Base-by-base conservation (phyloP, 371 early-diverging fungal genomes). In the Gilbertella persicaria region DNA sequence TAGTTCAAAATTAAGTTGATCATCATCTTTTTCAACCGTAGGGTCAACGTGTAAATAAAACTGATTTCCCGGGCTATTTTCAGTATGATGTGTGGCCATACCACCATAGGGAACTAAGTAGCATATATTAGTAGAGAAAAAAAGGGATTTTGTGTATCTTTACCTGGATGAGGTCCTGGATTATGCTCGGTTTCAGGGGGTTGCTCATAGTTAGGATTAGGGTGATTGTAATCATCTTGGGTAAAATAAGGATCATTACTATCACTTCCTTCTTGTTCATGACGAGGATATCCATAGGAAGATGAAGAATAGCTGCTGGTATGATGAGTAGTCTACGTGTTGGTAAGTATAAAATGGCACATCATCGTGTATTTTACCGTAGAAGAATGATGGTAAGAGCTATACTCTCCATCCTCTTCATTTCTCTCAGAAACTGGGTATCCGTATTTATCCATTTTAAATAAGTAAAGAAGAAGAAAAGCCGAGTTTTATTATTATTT, bases 1-100 rank as follows among this genome's bases (percentile, higher is more conserved):
- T 12, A 89, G 71, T 38, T 80, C 66, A 53, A 85, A 84, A 40
- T 76, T 46, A 13, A 33, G 33, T 5, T 64, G 49, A 3, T 55
- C 49, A 12, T 67, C 53, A 3, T 58, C 48, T 17, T 65, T 40
- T 8, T 59, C 39, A 16, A 67, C 53, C 8, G 57, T 46, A 33
- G 75, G 71, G 37, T 75, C 64, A 5, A 73, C 71, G 38, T 74
- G 71, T 39, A 73, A 46, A 35, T 56, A 61, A 30, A 67, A 57
- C 16, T 60, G 48, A 17, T 53, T 58, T 13, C 53, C 64, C n/a
- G 50, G 55, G 5, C 20, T 17, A 7, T 44, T 30, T 28, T 64
- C 51, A 6, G 21, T 50, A 19, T 59, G 29, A 25, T 48, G 42
- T 4, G 50, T 45, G 10, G 45, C 50, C 58, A 57, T 45, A 3